Evolutionary conservation across 768 basidiomycete species (phyloP), one percentile per base, ranked within the genome.

Genomic region (Nidularia pulvinata): DNA sequence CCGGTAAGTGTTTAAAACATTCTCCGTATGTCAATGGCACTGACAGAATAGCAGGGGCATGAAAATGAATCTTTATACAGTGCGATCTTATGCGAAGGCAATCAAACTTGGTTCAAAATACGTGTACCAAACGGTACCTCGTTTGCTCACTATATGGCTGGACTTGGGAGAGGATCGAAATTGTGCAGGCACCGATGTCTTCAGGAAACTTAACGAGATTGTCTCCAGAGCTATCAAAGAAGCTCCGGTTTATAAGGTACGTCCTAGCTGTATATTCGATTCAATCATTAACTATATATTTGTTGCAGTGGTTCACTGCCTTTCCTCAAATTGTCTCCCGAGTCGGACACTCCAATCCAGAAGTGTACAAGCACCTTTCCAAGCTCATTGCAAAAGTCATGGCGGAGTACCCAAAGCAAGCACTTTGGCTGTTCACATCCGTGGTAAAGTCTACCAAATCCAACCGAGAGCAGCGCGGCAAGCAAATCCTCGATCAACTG

Each of bases 261-360:
- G 73, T 14, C 13, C 13, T 6, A 30, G 6, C 11, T 13, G 6
- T 46, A 35, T 45, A 33, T 44, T 32, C 37, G n/a, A 39, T 39
- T 39, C 14, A 5, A 33, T 16, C 34, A 22, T 54, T 22, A 49
- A 9, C 50, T 30, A 44, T 59, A 43, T 52, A 43, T 58, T 4
- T 42, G 13, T 46, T 49, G 13, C 46, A 98, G 95, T 98, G 96
- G 94, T 90, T 86, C 59, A 95, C 91, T 0, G 95, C 94, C 1
- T 95, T 98, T 57, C 95, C 95, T 3, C 97, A 98, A 75, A 92
- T 98, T 50, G 93, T 95, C 11, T 98, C 96, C 11, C 85, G 97
- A 6, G 88, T 99, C 33, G 89, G 88, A 10, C 92, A 97, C 58
- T 70, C 67, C 4, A 88, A 91, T 60, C 57, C 68, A 9, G 75